Base-by-base conservation (phyloP, 495 filamentous ascomycete genomes). In the Trypethelium eluteriae region DNA sequence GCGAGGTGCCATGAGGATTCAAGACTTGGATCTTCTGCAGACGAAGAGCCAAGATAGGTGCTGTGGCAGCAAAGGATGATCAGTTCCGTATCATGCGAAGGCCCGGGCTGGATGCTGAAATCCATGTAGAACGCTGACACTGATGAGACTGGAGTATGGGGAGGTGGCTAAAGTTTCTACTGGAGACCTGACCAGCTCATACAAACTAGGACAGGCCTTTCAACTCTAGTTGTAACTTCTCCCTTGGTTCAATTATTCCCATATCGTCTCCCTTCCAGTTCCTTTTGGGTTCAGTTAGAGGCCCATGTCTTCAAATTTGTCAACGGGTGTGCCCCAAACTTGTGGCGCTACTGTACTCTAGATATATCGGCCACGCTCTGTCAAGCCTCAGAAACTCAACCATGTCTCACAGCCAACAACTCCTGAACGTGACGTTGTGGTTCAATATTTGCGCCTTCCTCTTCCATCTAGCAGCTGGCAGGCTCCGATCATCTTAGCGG, bases 61-160 rank as follows among this genome's bases (percentile, higher is more conserved):
- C 73, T 71, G 64, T 79, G 76, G 67, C 76, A 76, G 71, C 75
- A 78, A 34, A 78, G 69, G 25, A 78, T 69, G 35, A 76, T 63
- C 41, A 72, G 56, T 2, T 70, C 53, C 9, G 46, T 6, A 18
- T 10, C n/a, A 10, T 18, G 32, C 32, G n/a, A 35, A 9, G 34
- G 6, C 5, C 36, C 14, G 7, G 14, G 1, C 14, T 59, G 11
- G 7, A 25, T 25, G 25, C 25, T 25, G 25, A 25, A 25, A 25
- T 25, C 25, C 25, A 25, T 25, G 25, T 25, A 25, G 25, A 25
- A 25, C 25, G 25, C 25, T 25, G 25, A 25, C 25, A 25, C 25
- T 25, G 25, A 25, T 25, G 25, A 25, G 25, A 25, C 25, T 25
- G 25, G 25, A 25, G 25, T 25, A 25, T 25, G 25, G 25, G 25